A percentile compares a stretch with the other conserved stretches of the same genome.
phyloP scores from a whole-genome alignment of 441 rosid genomes.

The Macaranga tanarius region DNA sequence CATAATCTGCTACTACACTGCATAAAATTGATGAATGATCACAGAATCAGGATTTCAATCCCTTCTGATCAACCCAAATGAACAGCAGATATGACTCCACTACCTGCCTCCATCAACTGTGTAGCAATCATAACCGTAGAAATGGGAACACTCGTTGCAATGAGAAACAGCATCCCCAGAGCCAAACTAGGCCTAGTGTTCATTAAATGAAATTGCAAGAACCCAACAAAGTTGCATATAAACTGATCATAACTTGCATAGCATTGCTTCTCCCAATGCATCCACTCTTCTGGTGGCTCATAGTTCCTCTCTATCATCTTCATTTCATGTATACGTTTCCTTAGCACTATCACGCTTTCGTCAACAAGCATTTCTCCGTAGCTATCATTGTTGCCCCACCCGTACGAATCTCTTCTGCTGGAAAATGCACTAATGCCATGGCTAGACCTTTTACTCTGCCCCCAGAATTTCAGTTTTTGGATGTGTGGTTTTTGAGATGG shows the following conservation, averaged over 20 bases:
- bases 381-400: neutral
- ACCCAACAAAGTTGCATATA: constrained; percentile 32
- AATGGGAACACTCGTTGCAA: constrained; percentile 29
- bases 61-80: constrained; percentile 20
- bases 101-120: constrained; percentile 24
- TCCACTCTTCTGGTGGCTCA: constrained; percentile 49
- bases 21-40: no score
- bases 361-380: constrained; percentile 30
- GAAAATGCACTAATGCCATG: neutral
- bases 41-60: neutral
- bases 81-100: constrained; percentile 23
- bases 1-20: no score
- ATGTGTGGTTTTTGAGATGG: neutral
- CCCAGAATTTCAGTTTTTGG: neutral
- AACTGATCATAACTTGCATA: constrained; percentile 33
- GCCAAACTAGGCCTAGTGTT: constrained; percentile 39
- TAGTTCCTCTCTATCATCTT: constrained; percentile 41
- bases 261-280: constrained; percentile 47
- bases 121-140: constrained; percentile 22
- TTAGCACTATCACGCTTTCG: constrained; percentile 36
- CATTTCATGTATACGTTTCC: constrained; percentile 48
- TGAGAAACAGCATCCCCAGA: constrained; percentile 30
- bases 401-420: neutral
- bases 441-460: neutral
- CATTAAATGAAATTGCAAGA: constrained; percentile 40